These are phyloP conservation scores for Chloranthus sessilifolius DNA, from an alignment of 164 flowering plant species.

Conservation along the genomic window DNA sequence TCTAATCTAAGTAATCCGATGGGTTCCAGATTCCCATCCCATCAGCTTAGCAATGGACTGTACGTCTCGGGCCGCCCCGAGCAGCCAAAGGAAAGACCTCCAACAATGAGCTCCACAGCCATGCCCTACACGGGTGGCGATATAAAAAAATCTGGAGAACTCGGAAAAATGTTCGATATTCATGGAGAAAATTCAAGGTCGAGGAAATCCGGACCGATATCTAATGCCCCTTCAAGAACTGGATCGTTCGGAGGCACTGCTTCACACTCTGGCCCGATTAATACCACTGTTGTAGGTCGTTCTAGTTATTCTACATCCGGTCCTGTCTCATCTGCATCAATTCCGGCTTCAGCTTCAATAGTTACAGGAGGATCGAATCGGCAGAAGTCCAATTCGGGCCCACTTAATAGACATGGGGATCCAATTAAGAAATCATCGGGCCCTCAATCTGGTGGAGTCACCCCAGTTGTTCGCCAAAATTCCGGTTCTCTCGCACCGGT, in stretches of 20 bases:
- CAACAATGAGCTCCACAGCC: conserved; percentile 82
- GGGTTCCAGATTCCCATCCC: conserved; percentile 96
- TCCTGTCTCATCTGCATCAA: conserved; percentile 42
- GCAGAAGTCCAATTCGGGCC: conserved; percentile 88
- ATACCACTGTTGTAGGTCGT: conserved; percentile 53
- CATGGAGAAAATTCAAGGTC: conserved; percentile 77
- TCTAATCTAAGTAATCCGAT: conserved; percentile 30
- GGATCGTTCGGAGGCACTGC: conserved; percentile 90
- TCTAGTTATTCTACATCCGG: conserved; percentile 47
- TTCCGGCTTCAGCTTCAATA: conserved; percentile 48
- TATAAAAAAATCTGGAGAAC: conserved; percentile 92
- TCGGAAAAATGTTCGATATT: conserved; percentile 97
- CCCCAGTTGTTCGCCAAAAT: conserved; percentile 66
- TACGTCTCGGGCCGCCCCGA: conserved; percentile 93
- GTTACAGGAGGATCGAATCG: conserved; percentile 35
- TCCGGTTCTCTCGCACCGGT: conserved; percentile 81
- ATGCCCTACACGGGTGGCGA: conserved; percentile 99
- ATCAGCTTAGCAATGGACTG: conserved; percentile 89
- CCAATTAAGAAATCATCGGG: conserved; percentile 84
- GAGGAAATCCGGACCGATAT: conserved; percentile 89
- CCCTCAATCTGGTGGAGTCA: conserved; percentile 80
- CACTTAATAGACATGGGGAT: conserved; percentile 82
- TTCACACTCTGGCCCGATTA: conserved; percentile 78
- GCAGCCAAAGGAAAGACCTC: conserved; percentile 84
- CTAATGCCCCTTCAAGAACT: conserved; percentile 68